Percentiles rank a stretch among this genome's conserved stretches.
Conservation (phyloP, 1,139 yeast species). For the Ashbya aceris region DNA sequence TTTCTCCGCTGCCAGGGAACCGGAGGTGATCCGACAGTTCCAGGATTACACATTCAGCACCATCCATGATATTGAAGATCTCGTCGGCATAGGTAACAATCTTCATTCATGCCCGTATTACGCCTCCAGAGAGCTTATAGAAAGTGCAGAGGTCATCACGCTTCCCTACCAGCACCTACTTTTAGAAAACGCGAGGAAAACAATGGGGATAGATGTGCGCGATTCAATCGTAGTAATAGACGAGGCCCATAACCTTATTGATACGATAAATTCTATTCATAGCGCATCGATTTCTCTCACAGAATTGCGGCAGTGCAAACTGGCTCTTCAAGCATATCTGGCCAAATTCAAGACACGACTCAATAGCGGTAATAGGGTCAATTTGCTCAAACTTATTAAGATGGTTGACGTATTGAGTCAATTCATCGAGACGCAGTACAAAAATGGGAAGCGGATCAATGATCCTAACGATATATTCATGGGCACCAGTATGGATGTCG, state of each 20-base stretch:
- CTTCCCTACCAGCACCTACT: conserved; percentile 78
- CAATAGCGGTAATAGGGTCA: conserved; percentile 66
- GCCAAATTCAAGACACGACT: conserved; percentile 52
- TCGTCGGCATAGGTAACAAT: conserved; percentile 50
- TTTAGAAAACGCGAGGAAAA: conserved; percentile 52
- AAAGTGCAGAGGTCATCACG: conserved; percentile 62
- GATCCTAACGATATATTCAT: conserved; percentile 42
- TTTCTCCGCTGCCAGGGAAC: conserved; percentile 33
- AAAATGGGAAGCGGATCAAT: conserved; percentile 47
- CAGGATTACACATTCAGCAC: conserved; percentile 51
- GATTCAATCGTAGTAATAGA: conserved; percentile 72
- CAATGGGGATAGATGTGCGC: conserved; percentile 49
- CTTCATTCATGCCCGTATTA: conserved; percentile 75
- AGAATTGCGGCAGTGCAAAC: conserved; percentile 37
- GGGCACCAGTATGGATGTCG: conserved; percentile 54
- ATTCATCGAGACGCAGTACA: conserved; percentile 35
- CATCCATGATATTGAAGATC: conserved; percentile 77
- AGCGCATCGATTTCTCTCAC: conserved; percentile 48
- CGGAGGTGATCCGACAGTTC: conserved; percentile 35
- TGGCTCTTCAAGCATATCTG: conserved; percentile 45
- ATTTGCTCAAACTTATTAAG: conserved; percentile 54
- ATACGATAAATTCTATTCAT: conserved; percentile 61
- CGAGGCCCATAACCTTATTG: conserved; percentile 87
- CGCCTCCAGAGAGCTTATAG: conserved; percentile 48
- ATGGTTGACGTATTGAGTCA: conserved; percentile 43